A percentile compares a stretch with the other conserved stretches of the same genome.
Evolutionary conservation across 108 stramenopile genomes (phyloP).

Genomic region (Chaetoceros muelleri): DNA sequence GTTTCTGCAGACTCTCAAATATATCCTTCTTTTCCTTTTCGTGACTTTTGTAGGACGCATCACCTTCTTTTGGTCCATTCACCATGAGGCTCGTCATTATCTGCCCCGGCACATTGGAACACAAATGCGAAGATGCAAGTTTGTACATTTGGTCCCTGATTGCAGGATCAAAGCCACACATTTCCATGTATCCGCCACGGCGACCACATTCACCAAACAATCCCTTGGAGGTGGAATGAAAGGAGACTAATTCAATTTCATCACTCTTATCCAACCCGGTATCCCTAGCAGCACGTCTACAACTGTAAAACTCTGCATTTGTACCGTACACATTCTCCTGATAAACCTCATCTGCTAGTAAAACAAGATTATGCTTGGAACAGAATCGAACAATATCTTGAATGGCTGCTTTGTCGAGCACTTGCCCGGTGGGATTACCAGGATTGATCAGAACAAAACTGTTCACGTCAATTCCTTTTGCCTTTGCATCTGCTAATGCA

Average conservation of each 20-base stretch:
- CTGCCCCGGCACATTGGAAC: slow-evolving; percentile 84
- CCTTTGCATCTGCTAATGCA: slow-evolving; percentile 48
- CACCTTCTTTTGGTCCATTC: slow-evolving; percentile 59
- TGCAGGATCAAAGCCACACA: slow-evolving; percentile 66
- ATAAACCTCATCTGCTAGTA: slow-evolving; percentile 96
- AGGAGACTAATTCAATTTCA: slow-evolving; percentile 83
- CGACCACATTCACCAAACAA: slow-evolving; percentile 94
- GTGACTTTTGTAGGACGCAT: slow-evolving; percentile 55
- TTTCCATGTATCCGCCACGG: slow-evolving; percentile 92
- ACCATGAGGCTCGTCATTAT: slow-evolving; percentile 91
- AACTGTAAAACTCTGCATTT: slow-evolving; percentile 58
- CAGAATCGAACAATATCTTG: slow-evolving; percentile 80
- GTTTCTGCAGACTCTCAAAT: slow-evolving; percentile 52
- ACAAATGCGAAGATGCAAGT: slow-evolving; percentile 76
- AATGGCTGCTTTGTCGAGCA: slow-evolving; percentile 59
- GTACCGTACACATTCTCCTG: slow-evolving; percentile 89
- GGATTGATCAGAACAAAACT: slow-evolving; percentile 95
- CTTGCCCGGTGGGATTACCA: slow-evolving; percentile 94
- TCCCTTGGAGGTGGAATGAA: slow-evolving; percentile 93
- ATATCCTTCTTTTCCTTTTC: slow-evolving; percentile 49
- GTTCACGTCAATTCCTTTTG: slow-evolving; percentile 46
- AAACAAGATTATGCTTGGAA: slow-evolving; percentile 65
- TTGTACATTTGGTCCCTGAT: slow-evolving; percentile 89
- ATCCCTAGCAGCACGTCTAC: slow-evolving; percentile 67
- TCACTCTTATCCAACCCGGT: slow-evolving; percentile 42